Evolutionary conservation across 768 basidiomycete genomes (phyloP).

Genomic region (Termitomyces heimii): DNA sequence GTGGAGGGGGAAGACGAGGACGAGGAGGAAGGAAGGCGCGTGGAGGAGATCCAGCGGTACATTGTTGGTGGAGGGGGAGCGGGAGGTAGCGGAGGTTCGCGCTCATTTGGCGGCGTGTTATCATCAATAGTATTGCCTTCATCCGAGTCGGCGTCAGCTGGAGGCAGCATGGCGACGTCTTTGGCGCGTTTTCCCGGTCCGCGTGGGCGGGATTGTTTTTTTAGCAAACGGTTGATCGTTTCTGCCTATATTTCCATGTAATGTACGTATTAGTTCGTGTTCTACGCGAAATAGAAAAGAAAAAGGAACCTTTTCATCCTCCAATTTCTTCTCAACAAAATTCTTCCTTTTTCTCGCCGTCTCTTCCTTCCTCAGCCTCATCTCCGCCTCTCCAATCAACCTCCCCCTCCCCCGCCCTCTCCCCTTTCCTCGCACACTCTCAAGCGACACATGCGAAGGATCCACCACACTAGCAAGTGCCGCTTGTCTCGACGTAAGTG

Average conservation of each 20-base stretch:
- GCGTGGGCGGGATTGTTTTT: constrained; percentile 72
- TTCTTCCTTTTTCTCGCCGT: constrained; percentile 79
- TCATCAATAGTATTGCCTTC: constrained; percentile 23
- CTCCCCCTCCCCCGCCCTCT: constrained; percentile 14
- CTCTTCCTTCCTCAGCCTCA: constrained; percentile 56
- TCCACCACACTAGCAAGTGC: constrained; percentile 66
- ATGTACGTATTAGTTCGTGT: not conserved
- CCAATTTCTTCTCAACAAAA: constrained; percentile 74
- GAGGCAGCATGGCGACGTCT: constrained; percentile 17
- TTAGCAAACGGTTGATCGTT: constrained; percentile 84
- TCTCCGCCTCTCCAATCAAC: constrained; percentile 15
- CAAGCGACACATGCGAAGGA: constrained; percentile 59
- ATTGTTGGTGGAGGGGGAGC: constrained; percentile 34
- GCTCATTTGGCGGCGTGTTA: constrained; percentile 4
- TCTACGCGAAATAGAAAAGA: not conserved
- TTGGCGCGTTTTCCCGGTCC: constrained; percentile 36
- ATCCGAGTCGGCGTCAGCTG: constrained; percentile 26
- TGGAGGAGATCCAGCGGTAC: constrained; percentile 71
- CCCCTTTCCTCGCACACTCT: constrained; percentile 6
- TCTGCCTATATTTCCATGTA: constrained; percentile 51
- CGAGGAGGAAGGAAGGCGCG: constrained; percentile 20
- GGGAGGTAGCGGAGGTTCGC: not conserved
- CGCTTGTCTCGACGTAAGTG: constrained; percentile 59
- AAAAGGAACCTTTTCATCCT: constrained; percentile 69
- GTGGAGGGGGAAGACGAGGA: not conserved